Evolutionary conservation across 1,139 yeast genomes (phyloP).

Genomic region (Hyphopichia fennica): DNA sequence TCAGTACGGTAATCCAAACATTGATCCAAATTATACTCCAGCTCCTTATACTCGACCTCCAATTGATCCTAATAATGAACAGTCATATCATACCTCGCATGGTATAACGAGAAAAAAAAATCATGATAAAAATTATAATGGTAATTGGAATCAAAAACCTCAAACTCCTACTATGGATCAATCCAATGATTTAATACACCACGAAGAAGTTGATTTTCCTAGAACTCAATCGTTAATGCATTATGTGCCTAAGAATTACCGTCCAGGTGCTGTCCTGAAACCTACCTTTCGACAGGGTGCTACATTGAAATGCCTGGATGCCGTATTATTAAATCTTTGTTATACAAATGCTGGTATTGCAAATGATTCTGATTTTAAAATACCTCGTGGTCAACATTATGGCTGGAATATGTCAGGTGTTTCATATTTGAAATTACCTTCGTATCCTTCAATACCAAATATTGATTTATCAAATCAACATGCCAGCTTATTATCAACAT

Average conservation of each 20-base stretch:
- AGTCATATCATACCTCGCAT: no score
- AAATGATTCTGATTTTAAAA: not conserved
- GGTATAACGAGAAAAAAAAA: no score
- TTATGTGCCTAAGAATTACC: not conserved
- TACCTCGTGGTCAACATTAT: conserved; percentile 1
- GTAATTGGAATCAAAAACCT: no score
- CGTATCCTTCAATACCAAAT: not conserved
- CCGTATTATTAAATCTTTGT: not conserved
- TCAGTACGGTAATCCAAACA: not conserved
- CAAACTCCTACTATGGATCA: no score
- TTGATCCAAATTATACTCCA: not conserved
- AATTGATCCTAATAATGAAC: no score
- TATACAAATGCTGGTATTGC: not conserved
- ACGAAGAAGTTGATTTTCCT: not conserved
- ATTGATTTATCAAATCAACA: not conserved
- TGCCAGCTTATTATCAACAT: not conserved
- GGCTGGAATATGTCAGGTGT: conserved; percentile 1
- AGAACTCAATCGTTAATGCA: not conserved
- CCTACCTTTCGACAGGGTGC: not conserved
- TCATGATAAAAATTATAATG: no score
- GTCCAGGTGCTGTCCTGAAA: not conserved
- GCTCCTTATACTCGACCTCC: not conserved
- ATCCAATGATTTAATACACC: not conserved
- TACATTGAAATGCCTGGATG: not conserved
- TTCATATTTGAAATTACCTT: not conserved